Percentiles rank a stretch among this genome's conserved stretches.
Conservation (phyloP, 306 rosid genomes). For the Prunus dulcis region DNA sequence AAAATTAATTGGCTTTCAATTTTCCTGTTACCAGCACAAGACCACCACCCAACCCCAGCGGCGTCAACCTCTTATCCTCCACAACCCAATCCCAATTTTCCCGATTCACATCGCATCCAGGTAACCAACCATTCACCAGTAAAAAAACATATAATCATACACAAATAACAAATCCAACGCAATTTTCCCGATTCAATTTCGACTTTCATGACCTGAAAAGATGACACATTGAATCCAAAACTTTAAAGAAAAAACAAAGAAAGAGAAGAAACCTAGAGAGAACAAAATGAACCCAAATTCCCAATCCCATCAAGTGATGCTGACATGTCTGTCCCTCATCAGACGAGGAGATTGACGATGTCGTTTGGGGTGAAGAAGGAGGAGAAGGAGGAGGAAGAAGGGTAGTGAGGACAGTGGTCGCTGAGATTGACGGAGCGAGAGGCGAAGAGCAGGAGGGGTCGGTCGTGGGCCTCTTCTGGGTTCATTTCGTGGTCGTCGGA, state of each 20-base stretch:
- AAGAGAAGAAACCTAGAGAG: background rate
- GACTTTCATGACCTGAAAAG: background rate
- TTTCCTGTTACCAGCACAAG: too few species aligned
- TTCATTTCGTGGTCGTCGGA: slow-evolving; percentile 37
- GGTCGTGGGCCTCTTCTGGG: slow-evolving; percentile 40
- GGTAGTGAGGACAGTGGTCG: slow-evolving; percentile 19
- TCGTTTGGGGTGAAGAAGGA: background rate
- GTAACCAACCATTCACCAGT: too few species aligned
- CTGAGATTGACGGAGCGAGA: slow-evolving; percentile 35
- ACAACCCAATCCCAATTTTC: too few species aligned
- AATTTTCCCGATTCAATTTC: background rate
- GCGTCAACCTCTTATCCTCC: too few species aligned
- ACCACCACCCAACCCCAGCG: too few species aligned
- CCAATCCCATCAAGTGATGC: background rate
- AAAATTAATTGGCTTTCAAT: too few species aligned
- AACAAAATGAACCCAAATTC: background rate
- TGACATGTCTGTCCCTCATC: background rate
- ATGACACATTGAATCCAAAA: background rate
- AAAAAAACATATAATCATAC: background rate
- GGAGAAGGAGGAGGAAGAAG: background rate
- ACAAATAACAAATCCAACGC: background rate
- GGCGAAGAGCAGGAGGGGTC: slow-evolving; percentile 39
- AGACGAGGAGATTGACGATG: too few species aligned
- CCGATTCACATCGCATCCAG: too few species aligned
- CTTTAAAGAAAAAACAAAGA: background rate